Base-by-base conservation (phyloP, 2,329 filamentous ascomycete species). In the Aspergillus novoparasiticus region DNA sequence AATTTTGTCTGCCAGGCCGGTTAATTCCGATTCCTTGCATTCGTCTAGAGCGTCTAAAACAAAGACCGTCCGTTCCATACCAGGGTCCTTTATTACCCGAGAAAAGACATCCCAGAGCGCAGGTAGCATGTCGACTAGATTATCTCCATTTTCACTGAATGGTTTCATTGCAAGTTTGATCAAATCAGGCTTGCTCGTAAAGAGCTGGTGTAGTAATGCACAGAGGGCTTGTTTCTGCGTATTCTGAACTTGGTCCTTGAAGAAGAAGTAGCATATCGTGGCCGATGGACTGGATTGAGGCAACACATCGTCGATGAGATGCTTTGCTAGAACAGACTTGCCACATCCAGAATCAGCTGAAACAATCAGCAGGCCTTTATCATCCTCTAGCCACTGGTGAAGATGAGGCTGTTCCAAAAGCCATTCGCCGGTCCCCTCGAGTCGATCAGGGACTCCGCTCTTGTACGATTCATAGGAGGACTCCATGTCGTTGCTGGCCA, bases 181-280 rank as follows among this genome's bases (percentile, higher is more conserved):
- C 26, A 81, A 61, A 21, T 10, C 54, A 1, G 71, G 73, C 6
- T 72, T 72, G 5, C 75, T 64, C 2, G 60, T 65, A 58, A 81
- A 78, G 0, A 82, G 67, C 57, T 82, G 78, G 56, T 81, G 79
- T 4, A 82, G 68, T 10, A 82, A 6, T 1, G 79, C 78, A 55
- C 78, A 81, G n/a, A 81, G 69, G 0, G 77, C 78, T 64, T 77
- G 74, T 0, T 63, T 43, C 28, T 73, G 59, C 1, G 66, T 79
- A 39, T 79, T 73, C 53, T 81, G 79, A 45, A 75, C 71, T 59
- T 75, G 64, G 39, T 79, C 76, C 61, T 80, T 80, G 68, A 82
- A 82, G 61, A 82, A 82, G 62, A 80, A 82, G 68, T 82, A 82
- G 65, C 78, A 80, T 3, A 79, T 70, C 0, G 70, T 73, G 23